Evolutionary conservation across 148 eudicot species (phyloP), one percentile per base, ranked within the genome.

Genomic region (Selenicereus undatus): DNA sequence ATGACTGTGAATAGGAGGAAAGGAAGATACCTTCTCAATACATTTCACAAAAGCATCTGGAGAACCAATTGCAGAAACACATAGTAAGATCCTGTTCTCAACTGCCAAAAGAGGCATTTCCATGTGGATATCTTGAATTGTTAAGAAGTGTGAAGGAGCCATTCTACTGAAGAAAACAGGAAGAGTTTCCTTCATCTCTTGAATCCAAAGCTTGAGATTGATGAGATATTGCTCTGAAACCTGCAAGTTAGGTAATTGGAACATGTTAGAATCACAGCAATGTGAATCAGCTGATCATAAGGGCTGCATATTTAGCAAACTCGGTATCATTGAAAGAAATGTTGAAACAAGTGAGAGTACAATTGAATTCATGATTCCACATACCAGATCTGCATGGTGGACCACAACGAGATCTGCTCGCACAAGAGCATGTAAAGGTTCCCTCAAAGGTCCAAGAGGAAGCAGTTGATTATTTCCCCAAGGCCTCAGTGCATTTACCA

Each of bases 331-430:
- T 27, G 24, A 50, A 27, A 62, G 21, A 71, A 4, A 32, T 27
- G 65, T 20, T 54, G 76, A 74, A 13, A 30, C n/a, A 68, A 35
- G 6, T 54, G 21, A 30, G 29, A 13, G 54, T 39, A 27, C 14
- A 71, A 71, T 74, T 43, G 26, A 9, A 45, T 43, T 11, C 60
- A 30, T 69, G 42, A 27, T 45, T 9, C 0, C 24, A 74, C 73
- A 79, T 94, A 96, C 99, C 93, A 96, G 82, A 87, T 96, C 93
- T 68, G 98, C 97, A 77, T 96, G 97, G 86, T 96, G 97, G 74
- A 96, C 82, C 78, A 96, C 94, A 76, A 90, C 88, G 68, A 88
- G 79, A 89, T 96, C 93, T 26, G 95, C 98, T 86, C 99, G 89
- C 20, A 56, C 43, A 43, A 96, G 87, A 69, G 97, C 91, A 88